Conservation (phyloP, 2,329 filamentous ascomycete species). For the Neocucurbitaria cava region DNA sequence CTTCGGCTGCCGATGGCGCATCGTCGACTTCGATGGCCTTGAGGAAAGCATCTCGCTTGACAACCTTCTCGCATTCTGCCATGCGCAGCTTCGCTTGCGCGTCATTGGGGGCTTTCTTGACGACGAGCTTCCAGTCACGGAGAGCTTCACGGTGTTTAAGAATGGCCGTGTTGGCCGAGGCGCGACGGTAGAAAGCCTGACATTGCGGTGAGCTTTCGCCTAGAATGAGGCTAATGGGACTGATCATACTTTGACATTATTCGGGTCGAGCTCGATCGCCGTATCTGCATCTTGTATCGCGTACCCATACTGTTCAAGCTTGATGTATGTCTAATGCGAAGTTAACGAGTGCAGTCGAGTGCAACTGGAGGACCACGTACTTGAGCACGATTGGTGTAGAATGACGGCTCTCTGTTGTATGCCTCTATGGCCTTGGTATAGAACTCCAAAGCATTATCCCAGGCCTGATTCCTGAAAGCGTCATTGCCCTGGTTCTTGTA, state of each 20-base stretch:
- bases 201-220: constrained; percentile 10
- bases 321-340: constrained; percentile 80
- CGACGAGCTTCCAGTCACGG: constrained; percentile 89
- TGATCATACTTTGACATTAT: constrained; percentile 81
- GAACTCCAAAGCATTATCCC: constrained; percentile 69
- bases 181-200: constrained; percentile 92
- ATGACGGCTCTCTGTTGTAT: constrained; percentile 83
- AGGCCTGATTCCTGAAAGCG: constrained; percentile 73
- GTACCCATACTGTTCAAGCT: constrained; percentile 93
- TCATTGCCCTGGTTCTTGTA: constrained; percentile 96
- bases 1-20: constrained; percentile 89
- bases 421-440: constrained; percentile 89
- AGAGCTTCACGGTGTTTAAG: constrained; percentile 86
- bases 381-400: constrained; percentile 94
- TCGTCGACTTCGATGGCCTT: constrained; percentile 94
- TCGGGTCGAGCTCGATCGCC: constrained; percentile 86
- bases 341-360: constrained; percentile 23
- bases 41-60: constrained; percentile 90
- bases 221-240: background rate
- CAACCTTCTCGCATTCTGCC: constrained; percentile 92
- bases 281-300: constrained; percentile 89
- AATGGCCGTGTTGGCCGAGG: constrained; percentile 89
- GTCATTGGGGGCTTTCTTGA: constrained; percentile 85
- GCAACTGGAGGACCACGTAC: constrained; percentile 58
- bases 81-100: constrained; percentile 91